Evolutionary conservation across 1,284 basidiomycete genomes (phyloP), one percentile per base, ranked within the genome.

Genomic region (Heterobasidion occidentale): DNA sequence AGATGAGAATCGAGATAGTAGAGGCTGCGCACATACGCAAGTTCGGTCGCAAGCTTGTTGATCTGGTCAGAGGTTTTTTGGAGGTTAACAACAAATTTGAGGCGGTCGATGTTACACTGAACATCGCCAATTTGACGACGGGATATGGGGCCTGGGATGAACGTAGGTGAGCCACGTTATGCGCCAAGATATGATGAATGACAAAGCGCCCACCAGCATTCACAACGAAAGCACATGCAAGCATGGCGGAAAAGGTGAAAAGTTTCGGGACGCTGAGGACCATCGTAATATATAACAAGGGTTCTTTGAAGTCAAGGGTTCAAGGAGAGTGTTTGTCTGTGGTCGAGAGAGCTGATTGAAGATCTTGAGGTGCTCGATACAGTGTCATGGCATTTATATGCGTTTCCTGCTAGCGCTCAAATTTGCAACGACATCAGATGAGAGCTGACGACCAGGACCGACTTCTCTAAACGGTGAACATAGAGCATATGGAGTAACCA

Each of bases 71-170:
- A 15, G 3, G 54, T 27, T 36, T 55, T 48, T n/a, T 55, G 47
- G 12, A 55, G 35, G 27, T 38, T 47, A 68, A 60, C 58, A 38
- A 64, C 53, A 53, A 64, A 59, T 55, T 62, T 57, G 52, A 58
- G 59, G 51, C 64, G 64, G 59, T 63, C 58, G 54, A 65, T 60
- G 62, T 65, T 64, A 60, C 64, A 65, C 38, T 64, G 59, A 7
- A 63, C 53, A 54, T 63, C 53, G 11, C 64, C 64, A 17, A 59
- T 56, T 57, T 65, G 64, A 38, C 64, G 63, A 19, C 47, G 54
- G 14, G 19, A 8, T n/a, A 55, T 36, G 8, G 54, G 54, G n/a
- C 34, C 54, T 55, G 38, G n/a, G 12, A 42, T 3, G 38, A 42
- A 4, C n/a, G 38, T 4, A 12, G n/a, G 12, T 11, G 8, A n/a